Evolutionary conservation across 345 rosid genomes (phyloP), one percentile per base, ranked within the genome.

Genomic region (Syzygium aqueum): DNA sequence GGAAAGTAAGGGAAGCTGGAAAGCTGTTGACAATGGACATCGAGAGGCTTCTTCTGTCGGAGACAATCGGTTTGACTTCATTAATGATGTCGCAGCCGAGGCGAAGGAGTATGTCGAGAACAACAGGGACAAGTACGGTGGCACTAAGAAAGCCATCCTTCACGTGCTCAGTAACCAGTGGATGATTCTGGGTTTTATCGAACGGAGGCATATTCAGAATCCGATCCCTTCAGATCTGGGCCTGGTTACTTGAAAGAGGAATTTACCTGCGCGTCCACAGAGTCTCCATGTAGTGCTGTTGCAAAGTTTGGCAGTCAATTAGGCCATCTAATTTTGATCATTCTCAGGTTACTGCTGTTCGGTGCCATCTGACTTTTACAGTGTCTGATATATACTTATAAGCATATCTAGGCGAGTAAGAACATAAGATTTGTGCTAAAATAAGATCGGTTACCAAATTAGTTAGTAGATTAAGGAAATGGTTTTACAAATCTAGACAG

Each of bases 151-250:
- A 59, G 98, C 98, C 56, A 92, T 97, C 88, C 92, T 96, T 78
- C 99, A 97, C 56, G 98, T 92, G 80, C 93, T 97, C 17, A 96
- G 98, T 84, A 94, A 96, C 90, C 95, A 97, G 89, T 96, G 84
- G 94, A 95, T n/a, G 98, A 97, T 89, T 86, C 94, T 46, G 99
- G 98, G 43, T 90, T 93, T 87, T 88, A 92, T 86, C 94, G 98
- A 5, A 93, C 96, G 0, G 97, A 94, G 9, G 98, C 94, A 22
- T 97, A 97, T 84, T 89, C 86, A 23, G 97, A 93, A 85, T n/a
- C 94, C 7, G 99, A 96, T 77, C 96, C 95, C 87, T 96, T 87
- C 91, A 94, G 91, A 89, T 98, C 98, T 2, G 97, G 97, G 46
- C 98, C 99, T 86, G 92, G 91, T 56, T 95, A 77, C 89, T 59